A percentile compares a stretch with the other conserved stretches of the same genome.
Conservation (phyloP, 1,139 yeast genomes). For the Geotrichum klebahnii region DNA sequence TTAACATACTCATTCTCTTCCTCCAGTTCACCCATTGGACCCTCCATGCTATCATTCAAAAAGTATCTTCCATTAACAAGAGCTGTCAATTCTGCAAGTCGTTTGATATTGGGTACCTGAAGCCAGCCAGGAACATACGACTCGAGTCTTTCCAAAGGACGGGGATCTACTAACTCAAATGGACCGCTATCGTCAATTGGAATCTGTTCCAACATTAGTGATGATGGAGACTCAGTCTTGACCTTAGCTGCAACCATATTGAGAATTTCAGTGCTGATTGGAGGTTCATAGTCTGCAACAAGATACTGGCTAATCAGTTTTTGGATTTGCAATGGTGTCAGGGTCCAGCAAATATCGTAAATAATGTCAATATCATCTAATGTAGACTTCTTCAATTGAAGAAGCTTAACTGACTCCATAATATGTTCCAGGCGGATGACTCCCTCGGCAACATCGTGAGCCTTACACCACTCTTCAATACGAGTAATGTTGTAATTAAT, state of each 20-base stretch:
- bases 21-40: slow-evolving; percentile 4
- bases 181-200: slow-evolving; percentile 68
- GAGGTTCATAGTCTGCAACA: slow-evolving; percentile 93
- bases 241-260: slow-evolving; percentile 83
- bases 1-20: background rate
- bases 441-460: slow-evolving; percentile 88
- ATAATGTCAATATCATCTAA: slow-evolving; percentile 87
- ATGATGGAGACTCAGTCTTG: slow-evolving; percentile 45
- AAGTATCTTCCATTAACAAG: slow-evolving; percentile 30
- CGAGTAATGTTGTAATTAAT: slow-evolving; percentile 94
- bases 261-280: slow-evolving; percentile 79
- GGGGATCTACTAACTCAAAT: slow-evolving; percentile 77
- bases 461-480: slow-evolving; percentile 97
- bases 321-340: slow-evolving; percentile 92
- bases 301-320: slow-evolving; percentile 83
- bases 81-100: slow-evolving; percentile 86
- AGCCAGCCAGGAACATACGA: slow-evolving; percentile 96
- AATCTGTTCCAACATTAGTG: slow-evolving; percentile 51
- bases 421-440: slow-evolving; percentile 80
- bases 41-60: background rate
- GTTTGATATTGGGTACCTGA: slow-evolving; percentile 80
- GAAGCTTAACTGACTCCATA: slow-evolving; percentile 87
- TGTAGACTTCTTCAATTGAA: slow-evolving; percentile 87
- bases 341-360: slow-evolving; percentile 90
- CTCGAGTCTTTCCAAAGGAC: slow-evolving; percentile 85